phyloP scores from a whole-genome alignment of 257 asterid species.

The Solanum clarkiae region DNA sequence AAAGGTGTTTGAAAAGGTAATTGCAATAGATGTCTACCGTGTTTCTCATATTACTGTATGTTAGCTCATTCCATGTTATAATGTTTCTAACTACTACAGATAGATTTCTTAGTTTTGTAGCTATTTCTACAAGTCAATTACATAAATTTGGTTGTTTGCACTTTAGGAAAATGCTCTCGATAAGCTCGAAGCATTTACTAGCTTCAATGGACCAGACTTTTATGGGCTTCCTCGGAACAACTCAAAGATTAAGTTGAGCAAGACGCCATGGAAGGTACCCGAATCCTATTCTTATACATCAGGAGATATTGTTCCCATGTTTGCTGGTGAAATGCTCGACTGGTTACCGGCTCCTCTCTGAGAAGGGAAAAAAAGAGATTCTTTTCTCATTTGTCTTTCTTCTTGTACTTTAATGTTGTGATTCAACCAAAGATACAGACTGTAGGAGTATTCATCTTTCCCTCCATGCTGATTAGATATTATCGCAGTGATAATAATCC shows the following conservation, averaged over 20 bases:
- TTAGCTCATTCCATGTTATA: background rate
- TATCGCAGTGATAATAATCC: background rate
- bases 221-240: constrained; percentile 78
- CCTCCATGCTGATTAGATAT: background rate
- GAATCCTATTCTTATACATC: constrained; percentile 40
- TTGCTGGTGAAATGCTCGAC: constrained; percentile 74
- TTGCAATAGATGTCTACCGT: background rate
- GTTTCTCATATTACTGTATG: background rate
- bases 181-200: constrained; percentile 80
- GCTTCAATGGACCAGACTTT: constrained; percentile 92
- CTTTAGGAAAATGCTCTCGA: constrained; percentile 75
- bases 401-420: background rate
- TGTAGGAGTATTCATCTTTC: background rate
- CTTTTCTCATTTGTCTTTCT: background rate
- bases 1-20: constrained; percentile 86
- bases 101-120: background rate
- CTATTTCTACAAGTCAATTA: background rate
- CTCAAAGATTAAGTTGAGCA: constrained; percentile 47
- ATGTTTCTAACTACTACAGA: background rate
- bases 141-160: background rate
- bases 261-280: constrained; percentile 75
- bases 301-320: constrained; percentile 77
- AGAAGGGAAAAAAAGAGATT: background rate
- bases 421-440: background rate
- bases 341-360: constrained; percentile 45